Evolutionary conservation across 1,284 basidiomycete genomes (phyloP), one percentile per base, ranked within the genome.

Genomic region (Somion occarium): DNA sequence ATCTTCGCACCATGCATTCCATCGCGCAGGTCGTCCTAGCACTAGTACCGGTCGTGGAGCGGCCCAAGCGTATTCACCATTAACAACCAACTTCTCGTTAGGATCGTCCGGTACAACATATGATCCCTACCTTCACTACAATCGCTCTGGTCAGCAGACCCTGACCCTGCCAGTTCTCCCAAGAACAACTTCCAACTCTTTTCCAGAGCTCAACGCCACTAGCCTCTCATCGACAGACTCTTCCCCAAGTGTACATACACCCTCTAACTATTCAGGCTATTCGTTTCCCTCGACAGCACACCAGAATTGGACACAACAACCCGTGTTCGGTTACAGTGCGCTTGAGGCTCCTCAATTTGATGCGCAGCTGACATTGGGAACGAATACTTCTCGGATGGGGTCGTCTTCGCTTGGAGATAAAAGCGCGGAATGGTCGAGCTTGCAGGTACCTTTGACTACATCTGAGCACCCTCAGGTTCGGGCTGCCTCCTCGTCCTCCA

Each of bases 71-170:
- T n/a, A n/a, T n/a, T n/a, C n/a, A n/a, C 11, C 11, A 11, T 37
- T 37, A n/a, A 56, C 52, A 46, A 27, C 51, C 18, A 30, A 42
- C 61, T 64, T 64, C 63, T 60, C 57, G 22, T 25, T 50, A 26
- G 58, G 63, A 64, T 64, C 59, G 48, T 41, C 61, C 37, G n/a
- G n/a, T n/a, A 25, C 44, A 26, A 30, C 45, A 18, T 47, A 30
- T 42, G 39, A 18, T 9, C 20, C 7, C 19, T 22, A 42, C 19
- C 7, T 7, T 48, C 25, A 34, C 43, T 38, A 54, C n/a, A n/a
- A n/a, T n/a, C n/a, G n/a, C 24, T 46, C 49, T 38, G 57, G 55
- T 49, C 59, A 61, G 56, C 48, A 51, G n/a, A n/a, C n/a, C n/a
- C n/a, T n/a, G n/a, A n/a, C n/a, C n/a, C n/a, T n/a, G n/a, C n/a